A percentile compares a stretch with the other conserved stretches of the same genome.
These are phyloP conservation scores for Dryas drummondii DNA, from an alignment of 306 rosid species.

Conservation along the genomic window DNA sequence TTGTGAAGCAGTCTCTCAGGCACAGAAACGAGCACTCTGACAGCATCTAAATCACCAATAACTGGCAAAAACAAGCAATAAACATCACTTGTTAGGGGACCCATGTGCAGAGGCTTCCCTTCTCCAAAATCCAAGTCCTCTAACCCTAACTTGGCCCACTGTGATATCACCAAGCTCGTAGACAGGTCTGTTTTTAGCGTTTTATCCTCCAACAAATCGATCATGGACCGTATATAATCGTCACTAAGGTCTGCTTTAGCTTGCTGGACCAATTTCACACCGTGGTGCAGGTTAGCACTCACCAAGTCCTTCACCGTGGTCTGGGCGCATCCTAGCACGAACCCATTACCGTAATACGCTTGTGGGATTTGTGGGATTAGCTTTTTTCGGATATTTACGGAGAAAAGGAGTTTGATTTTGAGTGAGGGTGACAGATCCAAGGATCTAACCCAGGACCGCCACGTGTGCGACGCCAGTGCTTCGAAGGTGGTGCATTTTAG, in stretches of 20 bases:
- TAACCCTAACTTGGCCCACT: constrained; percentile 80
- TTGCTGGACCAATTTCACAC: constrained; percentile 54
- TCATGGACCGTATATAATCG: constrained; percentile 55
- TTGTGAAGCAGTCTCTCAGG: constrained; percentile 56
- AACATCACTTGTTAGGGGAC: constrained; percentile 66
- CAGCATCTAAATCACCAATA: constrained; percentile 41
- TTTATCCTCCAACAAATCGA: constrained; percentile 70
- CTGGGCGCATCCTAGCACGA: constrained; percentile 64
- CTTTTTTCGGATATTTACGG: constrained; percentile 49
- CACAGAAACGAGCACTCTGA: constrained; percentile 67
- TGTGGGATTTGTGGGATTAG: constrained; percentile 38
- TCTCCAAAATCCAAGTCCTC: constrained; percentile 81
- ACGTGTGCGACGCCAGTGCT: constrained; percentile 74
- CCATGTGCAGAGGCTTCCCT: constrained; percentile 73
- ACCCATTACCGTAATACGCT: constrained; percentile 78
- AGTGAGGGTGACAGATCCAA: constrained; percentile 37
- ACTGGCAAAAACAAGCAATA: constrained; percentile 87
- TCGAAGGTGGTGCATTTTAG: constrained; percentile 74
- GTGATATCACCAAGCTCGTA: constrained; percentile 70
- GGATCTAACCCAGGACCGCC: constrained; percentile 82
- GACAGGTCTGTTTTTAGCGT: constrained; percentile 53
- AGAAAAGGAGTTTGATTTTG: constrained; percentile 68
- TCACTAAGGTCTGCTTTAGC: constrained; percentile 45
- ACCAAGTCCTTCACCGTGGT: constrained; percentile 48
- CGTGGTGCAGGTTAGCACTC: constrained; percentile 37